Evolutionary conservation across 306 rosid genomes (phyloP).

Genomic region (Styphnolobium japonicum): DNA sequence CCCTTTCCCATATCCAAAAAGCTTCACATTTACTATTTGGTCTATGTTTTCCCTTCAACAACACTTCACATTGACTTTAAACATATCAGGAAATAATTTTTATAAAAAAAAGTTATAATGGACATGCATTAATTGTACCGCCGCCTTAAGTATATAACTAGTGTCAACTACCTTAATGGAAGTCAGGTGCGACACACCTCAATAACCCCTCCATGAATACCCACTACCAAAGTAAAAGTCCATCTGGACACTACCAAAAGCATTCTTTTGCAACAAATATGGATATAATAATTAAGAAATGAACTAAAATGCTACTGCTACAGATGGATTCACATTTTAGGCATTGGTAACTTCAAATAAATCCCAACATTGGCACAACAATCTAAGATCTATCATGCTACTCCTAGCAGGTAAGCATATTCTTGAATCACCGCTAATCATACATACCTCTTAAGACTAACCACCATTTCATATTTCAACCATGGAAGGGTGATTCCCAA

Average conservation of each 20-base stretch:
- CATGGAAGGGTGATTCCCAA: background rate
- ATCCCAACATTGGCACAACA: background rate
- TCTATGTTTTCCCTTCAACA: background rate
- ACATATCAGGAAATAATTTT: background rate
- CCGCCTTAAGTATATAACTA: background rate
- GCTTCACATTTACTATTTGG: background rate
- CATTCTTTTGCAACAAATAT: background rate
- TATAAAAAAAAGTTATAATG: background rate
- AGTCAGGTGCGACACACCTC: background rate
- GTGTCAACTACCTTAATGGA: background rate
- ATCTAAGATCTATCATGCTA: background rate
- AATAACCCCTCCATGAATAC: background rate
- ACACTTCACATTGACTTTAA: background rate
- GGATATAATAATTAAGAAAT: background rate
- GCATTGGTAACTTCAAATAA: background rate
- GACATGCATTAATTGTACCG: background rate
- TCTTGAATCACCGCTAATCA: background rate
- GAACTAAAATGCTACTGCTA: background rate
- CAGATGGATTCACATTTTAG: background rate
- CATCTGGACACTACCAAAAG: background rate
- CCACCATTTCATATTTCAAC: background rate
- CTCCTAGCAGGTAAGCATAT: background rate
- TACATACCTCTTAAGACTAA: background rate
- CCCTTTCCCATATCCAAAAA: background rate
- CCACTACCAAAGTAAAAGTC: background rate